Evolutionary conservation across 2,329 filamentous ascomycete species (phyloP), one percentile per base, ranked within the genome.

Genomic region (Trichophyton verrucosum): DNA sequence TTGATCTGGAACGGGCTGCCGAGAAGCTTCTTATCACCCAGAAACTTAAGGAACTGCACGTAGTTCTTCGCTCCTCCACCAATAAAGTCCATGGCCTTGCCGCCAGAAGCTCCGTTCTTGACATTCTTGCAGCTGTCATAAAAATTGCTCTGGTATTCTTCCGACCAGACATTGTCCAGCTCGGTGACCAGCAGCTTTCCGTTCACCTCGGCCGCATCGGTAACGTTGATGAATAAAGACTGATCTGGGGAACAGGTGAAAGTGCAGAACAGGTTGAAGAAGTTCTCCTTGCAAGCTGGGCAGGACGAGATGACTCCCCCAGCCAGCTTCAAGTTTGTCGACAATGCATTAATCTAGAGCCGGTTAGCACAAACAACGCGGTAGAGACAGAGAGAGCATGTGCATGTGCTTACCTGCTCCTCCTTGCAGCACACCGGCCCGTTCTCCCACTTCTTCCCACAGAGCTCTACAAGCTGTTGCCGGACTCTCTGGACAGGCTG

Each of bases 1-100:
- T 99, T 95, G 77, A 99, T 96, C 77, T 99, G 94, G 74, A 99
- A 99, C 0, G 94, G 94, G 61, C 92, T 97, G 3, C 95, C 95
- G 36, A 84, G 69, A 22, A 92, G 81, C 73, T 95, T 95, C 78
- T 96, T 92, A 73, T 96, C 86, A 15, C 94, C 94, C 38, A 99
- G 76, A 68, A 97, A 99, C 69, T 91, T 92, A 66, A 99, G 77
- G 67, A 99, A 88, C 47, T 88, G 83, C 0, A 85, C 84, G 72
- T 92, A 95, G 71, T 96, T 89, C 74, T 91, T 92, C 11, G 94
- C 94, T 15, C 92, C 91, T 15, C 94, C 94, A 36, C 94, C 95
- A 63, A 99, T 97, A 67, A 99, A 86, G 68, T 92, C 87, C 82
- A 99, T 99, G 15, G 92, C 94, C 69, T 87, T 91, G 63, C 89